Conservation (phyloP, 2,329 filamentous ascomycete species). For the Exophiala spinifera region DNA sequence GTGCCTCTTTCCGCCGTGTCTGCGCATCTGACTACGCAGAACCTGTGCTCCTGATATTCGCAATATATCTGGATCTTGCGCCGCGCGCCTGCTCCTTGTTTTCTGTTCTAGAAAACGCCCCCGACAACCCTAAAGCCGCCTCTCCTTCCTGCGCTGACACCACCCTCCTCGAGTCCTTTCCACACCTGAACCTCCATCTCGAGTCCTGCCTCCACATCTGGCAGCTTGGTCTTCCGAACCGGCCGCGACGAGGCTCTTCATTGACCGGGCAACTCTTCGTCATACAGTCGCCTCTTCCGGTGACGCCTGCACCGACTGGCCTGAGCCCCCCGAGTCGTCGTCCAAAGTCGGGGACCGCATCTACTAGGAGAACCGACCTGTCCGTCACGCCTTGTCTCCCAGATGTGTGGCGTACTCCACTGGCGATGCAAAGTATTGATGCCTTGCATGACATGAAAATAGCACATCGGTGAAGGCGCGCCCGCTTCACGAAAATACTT, state of each 20-base stretch:
- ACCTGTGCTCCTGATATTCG: background rate
- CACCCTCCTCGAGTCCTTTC: conserved; percentile 5
- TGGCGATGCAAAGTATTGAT: conserved; percentile 20
- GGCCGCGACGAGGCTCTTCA: conserved; percentile 12
- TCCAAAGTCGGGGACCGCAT: conserved; percentile 3
- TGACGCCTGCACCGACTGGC: conserved; percentile 12
- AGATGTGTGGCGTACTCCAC: conserved; percentile 25
- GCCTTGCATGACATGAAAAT: conserved; percentile 24
- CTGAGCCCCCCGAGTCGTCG: conserved; percentile 7
- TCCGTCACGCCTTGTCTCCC: conserved; percentile 5
- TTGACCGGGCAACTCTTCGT: conserved; percentile 21
- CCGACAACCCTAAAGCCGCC: conserved; percentile 12
- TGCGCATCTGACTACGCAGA: too few relatives aligned
- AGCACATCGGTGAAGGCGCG: conserved; percentile 18
- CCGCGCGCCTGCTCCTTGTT: conserved; percentile 9
- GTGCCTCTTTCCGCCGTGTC: too few relatives aligned
- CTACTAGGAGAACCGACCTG: conserved; percentile 9
- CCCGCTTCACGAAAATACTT: background rate
- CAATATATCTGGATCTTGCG: conserved; percentile 2
- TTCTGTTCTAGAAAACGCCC: conserved; percentile 18
- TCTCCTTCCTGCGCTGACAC: conserved; percentile 4
- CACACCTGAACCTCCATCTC: conserved; percentile 9
- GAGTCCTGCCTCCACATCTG: conserved; percentile 17
- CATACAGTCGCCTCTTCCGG: conserved; percentile 16
- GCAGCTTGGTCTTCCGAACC: conserved; percentile 21